Evolutionary conservation across 192 early-diverging fungal genomes (phyloP).

Genomic region (Backusella morwellensis): DNA sequence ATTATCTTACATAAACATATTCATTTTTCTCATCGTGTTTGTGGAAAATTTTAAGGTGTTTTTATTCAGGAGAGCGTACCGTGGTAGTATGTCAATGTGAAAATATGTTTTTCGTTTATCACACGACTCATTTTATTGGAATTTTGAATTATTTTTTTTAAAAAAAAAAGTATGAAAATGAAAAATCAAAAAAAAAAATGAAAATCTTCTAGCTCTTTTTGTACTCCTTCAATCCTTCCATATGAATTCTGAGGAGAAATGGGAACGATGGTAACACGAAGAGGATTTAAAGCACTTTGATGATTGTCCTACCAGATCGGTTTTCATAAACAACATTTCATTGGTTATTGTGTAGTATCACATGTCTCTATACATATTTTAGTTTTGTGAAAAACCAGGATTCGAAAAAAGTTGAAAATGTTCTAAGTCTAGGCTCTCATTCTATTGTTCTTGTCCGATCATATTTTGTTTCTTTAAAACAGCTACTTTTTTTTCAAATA

Average conservation of each 20-base stretch:
- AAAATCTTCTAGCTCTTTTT: background rate
- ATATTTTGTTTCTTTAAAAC: no score
- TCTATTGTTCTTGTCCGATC: no score
- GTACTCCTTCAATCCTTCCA: background rate
- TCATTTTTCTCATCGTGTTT: background rate
- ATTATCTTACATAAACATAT: no score
- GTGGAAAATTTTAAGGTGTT: background rate
- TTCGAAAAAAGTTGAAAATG: no score
- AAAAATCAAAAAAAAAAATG: background rate
- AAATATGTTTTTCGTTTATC: background rate
- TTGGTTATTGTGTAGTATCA: background rate
- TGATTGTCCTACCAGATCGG: background rate
- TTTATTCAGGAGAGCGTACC: background rate
- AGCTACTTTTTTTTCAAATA: no score
- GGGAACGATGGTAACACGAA: background rate
- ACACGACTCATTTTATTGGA: background rate
- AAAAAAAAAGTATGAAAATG: no score
- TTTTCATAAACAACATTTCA: background rate
- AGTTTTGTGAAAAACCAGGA: no score
- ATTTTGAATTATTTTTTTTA: background rate
- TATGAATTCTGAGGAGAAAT: background rate
- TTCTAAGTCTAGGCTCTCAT: no score
- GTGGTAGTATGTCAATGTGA: background rate
- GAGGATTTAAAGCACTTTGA: background rate
- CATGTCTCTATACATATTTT: background rate